A percentile compares a stretch with the other conserved stretches of the same genome.
Evolutionary conservation across 306 rosid genomes (phyloP).

Genomic region (Prunus mira): DNA sequence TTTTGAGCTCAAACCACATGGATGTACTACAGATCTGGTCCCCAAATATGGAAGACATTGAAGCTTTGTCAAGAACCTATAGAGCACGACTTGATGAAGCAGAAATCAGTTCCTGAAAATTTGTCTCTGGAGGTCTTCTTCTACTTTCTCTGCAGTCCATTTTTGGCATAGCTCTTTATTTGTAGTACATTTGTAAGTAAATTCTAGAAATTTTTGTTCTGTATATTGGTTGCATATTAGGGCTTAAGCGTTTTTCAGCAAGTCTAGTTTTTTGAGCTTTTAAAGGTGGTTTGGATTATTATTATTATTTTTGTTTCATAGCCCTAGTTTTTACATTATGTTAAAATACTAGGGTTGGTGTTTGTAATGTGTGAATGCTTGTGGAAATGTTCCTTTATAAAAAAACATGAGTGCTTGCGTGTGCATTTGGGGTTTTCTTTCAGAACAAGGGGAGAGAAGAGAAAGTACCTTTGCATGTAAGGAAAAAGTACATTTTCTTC

Average conservation of each 20-base stretch:
- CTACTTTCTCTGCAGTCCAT: not conserved
- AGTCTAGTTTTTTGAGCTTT: not conserved
- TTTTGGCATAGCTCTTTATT: not conserved
- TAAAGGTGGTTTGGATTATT: too few relatives aligned
- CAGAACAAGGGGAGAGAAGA: not conserved
- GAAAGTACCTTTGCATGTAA: not conserved
- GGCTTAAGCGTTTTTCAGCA: not conserved
- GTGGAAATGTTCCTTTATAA: not conserved
- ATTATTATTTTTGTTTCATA: too few relatives aligned
- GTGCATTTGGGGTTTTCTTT: too few relatives aligned
- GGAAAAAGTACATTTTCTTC: too few relatives aligned
- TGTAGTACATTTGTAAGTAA: too few relatives aligned
- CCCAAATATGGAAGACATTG: constrained; percentile 82
- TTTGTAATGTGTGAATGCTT: not conserved
- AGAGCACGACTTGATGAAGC: constrained; percentile 77
- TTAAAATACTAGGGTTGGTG: not conserved
- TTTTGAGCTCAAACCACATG: constrained; percentile 5
- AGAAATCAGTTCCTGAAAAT: constrained; percentile 78
- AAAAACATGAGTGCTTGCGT: too few relatives aligned
- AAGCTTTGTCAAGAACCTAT: constrained; percentile 66
- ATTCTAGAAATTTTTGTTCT: not conserved
- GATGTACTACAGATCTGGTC: constrained; percentile 75
- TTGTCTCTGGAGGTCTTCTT: constrained; percentile 68
- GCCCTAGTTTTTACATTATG: too few relatives aligned
- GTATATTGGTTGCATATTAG: not conserved